Percentiles rank a stretch among this genome's conserved stretches.
Evolutionary conservation across 1,139 yeast genomes (phyloP).

Genomic region (Pichia sp.): DNA sequence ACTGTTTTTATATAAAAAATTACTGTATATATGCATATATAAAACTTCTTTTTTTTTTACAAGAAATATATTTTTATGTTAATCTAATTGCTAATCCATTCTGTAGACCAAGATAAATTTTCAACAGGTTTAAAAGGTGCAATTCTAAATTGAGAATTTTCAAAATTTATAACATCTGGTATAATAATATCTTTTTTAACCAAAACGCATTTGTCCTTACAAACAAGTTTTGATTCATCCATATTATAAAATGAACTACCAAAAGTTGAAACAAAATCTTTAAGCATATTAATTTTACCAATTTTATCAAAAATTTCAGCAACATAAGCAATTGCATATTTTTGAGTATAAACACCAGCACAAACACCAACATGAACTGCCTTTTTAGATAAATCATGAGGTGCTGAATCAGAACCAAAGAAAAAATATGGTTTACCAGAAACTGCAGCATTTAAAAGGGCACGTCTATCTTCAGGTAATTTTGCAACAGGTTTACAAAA

Average conservation of each 20-base stretch:
- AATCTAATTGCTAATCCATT: conserved; percentile 45
- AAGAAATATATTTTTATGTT: neutral
- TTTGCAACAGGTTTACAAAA: conserved; percentile 98
- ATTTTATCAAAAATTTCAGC: conserved; percentile 78
- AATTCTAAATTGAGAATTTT: conserved; percentile 43
- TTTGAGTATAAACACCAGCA: conserved; percentile 95
- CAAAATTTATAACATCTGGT: conserved; percentile 48
- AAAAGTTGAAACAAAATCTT: conserved; percentile 66
- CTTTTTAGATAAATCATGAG: conserved; percentile 80
- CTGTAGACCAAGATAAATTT: conserved; percentile 63
- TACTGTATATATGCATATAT: neutral
- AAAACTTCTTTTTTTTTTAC: neutral
- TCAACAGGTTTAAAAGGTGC: conserved; percentile 92
- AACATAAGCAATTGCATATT: conserved; percentile 72
- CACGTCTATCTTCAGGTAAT: conserved; percentile 74
- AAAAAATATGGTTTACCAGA: conserved; percentile 91
- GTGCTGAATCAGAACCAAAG: conserved; percentile 97
- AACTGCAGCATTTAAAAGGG: conserved; percentile 80
- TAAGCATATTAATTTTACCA: conserved; percentile 58
- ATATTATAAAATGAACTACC: conserved; percentile 69
- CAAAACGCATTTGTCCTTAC: conserved; percentile 44
- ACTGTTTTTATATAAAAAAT: neutral
- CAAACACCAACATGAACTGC: conserved; percentile 78
- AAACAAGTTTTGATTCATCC: conserved; percentile 35
- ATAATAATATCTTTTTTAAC: conserved; percentile 46